A percentile compares a stretch with the other conserved stretches of the same genome.
These are phyloP conservation scores for Geotrichum citri-aurantii DNA, from an alignment of 1,139 yeast species.

Conservation along the genomic window DNA sequence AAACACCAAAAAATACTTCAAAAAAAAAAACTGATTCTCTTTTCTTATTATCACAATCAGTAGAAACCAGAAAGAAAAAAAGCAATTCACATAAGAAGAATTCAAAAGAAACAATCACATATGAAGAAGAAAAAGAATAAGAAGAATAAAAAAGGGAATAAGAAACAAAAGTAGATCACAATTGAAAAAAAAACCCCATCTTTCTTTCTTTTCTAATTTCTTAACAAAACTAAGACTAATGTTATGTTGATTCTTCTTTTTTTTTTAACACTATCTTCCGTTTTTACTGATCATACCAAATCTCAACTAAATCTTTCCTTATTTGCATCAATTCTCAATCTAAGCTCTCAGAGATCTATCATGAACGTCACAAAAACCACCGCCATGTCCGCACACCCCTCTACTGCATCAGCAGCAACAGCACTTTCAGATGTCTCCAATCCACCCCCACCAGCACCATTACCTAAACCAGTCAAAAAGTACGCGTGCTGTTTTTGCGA, in stretches of 20 bases:
- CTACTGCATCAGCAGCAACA: background rate
- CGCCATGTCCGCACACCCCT: background rate
- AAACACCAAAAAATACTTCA: too few species aligned
- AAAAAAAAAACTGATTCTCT: too few species aligned
- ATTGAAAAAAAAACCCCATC: too few species aligned
- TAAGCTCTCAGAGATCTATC: background rate
- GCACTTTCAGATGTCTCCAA: background rate
- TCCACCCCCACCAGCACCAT: background rate
- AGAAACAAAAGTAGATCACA: background rate
- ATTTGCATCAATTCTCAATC: background rate
- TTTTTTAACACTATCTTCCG: too few species aligned
- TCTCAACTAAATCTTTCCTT: background rate
- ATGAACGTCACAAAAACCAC: background rate
- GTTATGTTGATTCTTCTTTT: background rate
- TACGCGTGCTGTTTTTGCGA: slow-evolving; percentile 78
- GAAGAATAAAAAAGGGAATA: too few species aligned
- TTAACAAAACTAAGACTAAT: too few species aligned
- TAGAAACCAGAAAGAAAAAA: too few species aligned
- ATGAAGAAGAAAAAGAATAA: background rate
- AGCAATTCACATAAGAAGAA: too few species aligned
- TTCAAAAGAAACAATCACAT: background rate
- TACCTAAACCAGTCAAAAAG: background rate
- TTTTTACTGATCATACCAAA: too few species aligned
- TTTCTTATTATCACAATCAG: too few species aligned
- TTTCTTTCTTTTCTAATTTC: too few species aligned